phyloP scores from a whole-genome alignment of 129 eudicot species.

The carrot (Daucus carota) region DNA sequence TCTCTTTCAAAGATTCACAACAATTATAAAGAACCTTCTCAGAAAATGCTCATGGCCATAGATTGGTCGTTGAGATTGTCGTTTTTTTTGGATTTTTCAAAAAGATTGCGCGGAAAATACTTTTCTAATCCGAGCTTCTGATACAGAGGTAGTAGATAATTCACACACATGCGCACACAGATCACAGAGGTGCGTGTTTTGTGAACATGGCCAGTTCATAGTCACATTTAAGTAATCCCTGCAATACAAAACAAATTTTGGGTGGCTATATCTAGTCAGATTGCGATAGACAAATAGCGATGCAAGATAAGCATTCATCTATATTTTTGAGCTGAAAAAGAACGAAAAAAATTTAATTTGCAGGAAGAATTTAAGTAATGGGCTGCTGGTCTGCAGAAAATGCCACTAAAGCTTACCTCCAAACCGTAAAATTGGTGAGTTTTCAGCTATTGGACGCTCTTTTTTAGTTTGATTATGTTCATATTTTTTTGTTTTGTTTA shows the following conservation, averaged over 20 bases:
- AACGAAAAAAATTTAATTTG: not conserved
- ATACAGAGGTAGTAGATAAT: not conserved
- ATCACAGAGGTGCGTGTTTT: not conserved
- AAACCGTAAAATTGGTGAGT: conserved; percentile 78
- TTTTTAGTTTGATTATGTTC: not conserved
- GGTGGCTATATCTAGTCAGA: not conserved
- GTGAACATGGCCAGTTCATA: not conserved
- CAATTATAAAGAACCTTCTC: not conserved
- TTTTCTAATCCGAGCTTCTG: no score
- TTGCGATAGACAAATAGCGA: not conserved
- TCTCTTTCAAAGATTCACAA: not conserved
- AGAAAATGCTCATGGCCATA: not conserved
- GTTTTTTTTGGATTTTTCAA: not conserved
- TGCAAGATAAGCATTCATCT: not conserved
- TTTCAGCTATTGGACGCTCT: not conserved
- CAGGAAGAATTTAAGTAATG: conserved; percentile 11
- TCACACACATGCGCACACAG: not conserved
- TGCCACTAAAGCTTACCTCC: conserved; percentile 89
- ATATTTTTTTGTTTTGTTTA: not conserved
- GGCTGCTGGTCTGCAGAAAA: conserved; percentile 95
- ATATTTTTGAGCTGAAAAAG: not conserved
- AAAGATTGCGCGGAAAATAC: not conserved
- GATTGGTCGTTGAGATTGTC: not conserved
- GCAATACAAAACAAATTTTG: not conserved
- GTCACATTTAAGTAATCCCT: not conserved